Conservation (phyloP, 2,329 filamentous ascomycete genomes). For the Aspergillus fumigatus region DNA sequence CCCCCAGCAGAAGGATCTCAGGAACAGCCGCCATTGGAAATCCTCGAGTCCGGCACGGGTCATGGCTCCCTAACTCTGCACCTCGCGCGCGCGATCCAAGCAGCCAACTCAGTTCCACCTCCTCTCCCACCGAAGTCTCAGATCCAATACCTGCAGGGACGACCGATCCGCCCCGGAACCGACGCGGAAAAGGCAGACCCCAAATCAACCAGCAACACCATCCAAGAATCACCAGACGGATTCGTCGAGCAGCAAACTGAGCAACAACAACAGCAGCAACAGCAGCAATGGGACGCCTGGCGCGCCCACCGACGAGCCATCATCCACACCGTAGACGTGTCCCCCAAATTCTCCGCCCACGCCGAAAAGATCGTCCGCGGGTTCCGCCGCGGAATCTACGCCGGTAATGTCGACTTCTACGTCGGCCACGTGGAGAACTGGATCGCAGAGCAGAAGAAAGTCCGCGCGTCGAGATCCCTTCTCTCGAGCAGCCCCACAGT, state of each 20-base stretch:
- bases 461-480: constrained; percentile 24
- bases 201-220: background rate
- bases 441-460: constrained; percentile 50
- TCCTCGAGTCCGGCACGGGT: constrained; percentile 81
- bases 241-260: constrained; percentile 15
- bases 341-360: constrained; percentile 56
- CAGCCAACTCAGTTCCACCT: constrained; percentile 58
- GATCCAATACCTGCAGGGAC: constrained; percentile 26
- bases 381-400: constrained; percentile 68
- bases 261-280: too few species aligned
- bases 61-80: constrained; percentile 75
- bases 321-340: constrained; percentile 70
- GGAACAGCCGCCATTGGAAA: constrained; percentile 54
- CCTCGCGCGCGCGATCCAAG: constrained; percentile 70
- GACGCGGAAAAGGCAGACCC: constrained; percentile 19
- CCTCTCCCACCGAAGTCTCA: constrained; percentile 35
- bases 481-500: constrained; percentile 19
- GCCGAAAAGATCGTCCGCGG: constrained; percentile 61
- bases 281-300: constrained; percentile 47
- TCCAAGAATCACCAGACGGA: background rate
- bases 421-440: constrained; percentile 62
- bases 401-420: constrained; percentile 68
- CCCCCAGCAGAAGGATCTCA: constrained; percentile 27
- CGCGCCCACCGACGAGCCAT: constrained; percentile 57
- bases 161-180: constrained; percentile 14